A percentile compares a stretch with the other conserved stretches of the same genome.
Evolutionary conservation across 2,329 filamentous ascomycete genomes (phyloP).

Genomic region (Phyllosticta paracitricarpa): DNA sequence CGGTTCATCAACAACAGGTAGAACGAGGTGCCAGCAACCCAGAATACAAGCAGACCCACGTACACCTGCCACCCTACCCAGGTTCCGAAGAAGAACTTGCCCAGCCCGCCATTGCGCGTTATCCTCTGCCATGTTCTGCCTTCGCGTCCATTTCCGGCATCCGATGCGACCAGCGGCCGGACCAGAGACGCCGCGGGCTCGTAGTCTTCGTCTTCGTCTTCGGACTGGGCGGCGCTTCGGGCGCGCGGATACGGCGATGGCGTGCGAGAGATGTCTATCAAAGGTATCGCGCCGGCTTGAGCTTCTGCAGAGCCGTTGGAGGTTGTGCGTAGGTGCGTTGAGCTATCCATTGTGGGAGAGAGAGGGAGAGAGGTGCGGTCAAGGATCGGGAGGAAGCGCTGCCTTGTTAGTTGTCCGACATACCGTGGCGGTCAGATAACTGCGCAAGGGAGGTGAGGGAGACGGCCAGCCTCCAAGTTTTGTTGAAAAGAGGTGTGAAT

Average conservation of each 20-base stretch:
- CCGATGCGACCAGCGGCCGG: conserved; percentile 27
- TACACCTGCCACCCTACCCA: conserved; percentile 39
- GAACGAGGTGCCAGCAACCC: conserved; percentile 38
- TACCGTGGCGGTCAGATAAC: too few relatives aligned
- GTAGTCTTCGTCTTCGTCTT: conserved; percentile 32
- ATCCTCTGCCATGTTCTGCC: conserved; percentile 12
- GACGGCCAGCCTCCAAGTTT: neutral
- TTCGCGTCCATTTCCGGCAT: conserved; percentile 20
- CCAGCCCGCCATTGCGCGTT: conserved; percentile 35
- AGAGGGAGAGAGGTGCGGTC: neutral
- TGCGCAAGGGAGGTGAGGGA: neutral
- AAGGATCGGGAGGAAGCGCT: neutral
- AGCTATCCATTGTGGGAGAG: neutral
- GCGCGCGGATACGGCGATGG: conserved; percentile 35
- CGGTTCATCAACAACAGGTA: conserved; percentile 41
- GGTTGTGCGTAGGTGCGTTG: conserved; percentile 28
- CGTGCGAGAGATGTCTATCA: conserved; percentile 36
- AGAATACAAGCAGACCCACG: conserved; percentile 38
- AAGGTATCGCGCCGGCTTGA: conserved; percentile 28
- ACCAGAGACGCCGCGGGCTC: conserved; percentile 25
- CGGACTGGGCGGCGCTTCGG: conserved; percentile 36
- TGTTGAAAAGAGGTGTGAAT: neutral
- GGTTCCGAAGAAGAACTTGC: conserved; percentile 39
- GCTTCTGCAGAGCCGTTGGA: conserved; percentile 28
- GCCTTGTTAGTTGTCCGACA: neutral